Percentiles rank a stretch among this genome's conserved stretches.
These are phyloP conservation scores for Trichomonas tenax DNA, from an alignment of 208 protist genomes.

Conservation along the genomic window DNA sequence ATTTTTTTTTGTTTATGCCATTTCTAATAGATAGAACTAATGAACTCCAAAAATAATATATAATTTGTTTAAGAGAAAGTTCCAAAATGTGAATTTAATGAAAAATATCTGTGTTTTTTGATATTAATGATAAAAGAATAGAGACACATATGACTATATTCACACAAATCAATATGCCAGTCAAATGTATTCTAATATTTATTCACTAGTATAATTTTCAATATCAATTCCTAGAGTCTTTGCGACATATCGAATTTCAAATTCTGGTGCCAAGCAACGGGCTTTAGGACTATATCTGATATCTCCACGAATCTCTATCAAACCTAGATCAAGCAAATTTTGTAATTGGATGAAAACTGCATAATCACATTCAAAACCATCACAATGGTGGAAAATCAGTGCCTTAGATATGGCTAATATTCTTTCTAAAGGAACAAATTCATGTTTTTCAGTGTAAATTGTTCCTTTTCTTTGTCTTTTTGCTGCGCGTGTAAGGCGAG, in stretches of 20 bases:
- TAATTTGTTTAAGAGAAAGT: no score
- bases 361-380: background rate
- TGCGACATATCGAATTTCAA: background rate
- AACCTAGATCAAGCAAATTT: background rate
- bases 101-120: no score
- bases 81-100: no score
- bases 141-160: no score
- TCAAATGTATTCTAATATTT: no score
- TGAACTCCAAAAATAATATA: no score
- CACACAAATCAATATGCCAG: no score
- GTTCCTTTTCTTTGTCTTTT: background rate
- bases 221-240: background rate
- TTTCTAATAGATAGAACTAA: no score
- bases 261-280: background rate
- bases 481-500: background rate
- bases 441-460: background rate
- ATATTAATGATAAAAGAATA: no score
- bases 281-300: background rate
- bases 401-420: background rate
- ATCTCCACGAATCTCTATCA: background rate
- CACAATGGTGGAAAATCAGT: background rate
- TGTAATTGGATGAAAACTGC: background rate
- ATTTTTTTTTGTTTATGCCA: no score
- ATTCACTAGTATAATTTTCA: background rate
- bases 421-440: background rate